Evolutionary conservation across 2,329 filamentous ascomycete species (phyloP).

Genomic region (Didymella pinodella): DNA sequence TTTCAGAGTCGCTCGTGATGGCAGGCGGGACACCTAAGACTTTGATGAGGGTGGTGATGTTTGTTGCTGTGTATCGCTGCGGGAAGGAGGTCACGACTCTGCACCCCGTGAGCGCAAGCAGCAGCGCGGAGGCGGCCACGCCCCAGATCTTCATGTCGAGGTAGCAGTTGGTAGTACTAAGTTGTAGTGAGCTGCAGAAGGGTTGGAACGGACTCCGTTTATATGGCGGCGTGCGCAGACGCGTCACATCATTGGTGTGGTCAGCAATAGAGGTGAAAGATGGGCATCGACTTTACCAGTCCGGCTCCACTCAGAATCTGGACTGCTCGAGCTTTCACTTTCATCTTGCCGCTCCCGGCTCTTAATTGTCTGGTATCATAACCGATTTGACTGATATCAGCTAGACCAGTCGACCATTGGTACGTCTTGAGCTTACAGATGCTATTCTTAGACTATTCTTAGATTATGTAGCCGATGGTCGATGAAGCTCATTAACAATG

Average conservation of each 20-base stretch:
- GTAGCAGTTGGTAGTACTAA: background rate
- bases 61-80: background rate
- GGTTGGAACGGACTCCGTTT: background rate
- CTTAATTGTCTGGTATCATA: no score
- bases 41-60: slow-evolving; percentile 5
- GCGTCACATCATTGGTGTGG: background rate
- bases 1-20: background rate
- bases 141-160: background rate
- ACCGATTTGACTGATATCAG: no score
- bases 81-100: slow-evolving; percentile 7
- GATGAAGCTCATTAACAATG: no score
- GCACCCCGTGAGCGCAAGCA: background rate
- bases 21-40: background rate
- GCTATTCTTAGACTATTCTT: no score
- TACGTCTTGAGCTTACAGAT: no score
- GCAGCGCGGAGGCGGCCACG: background rate
- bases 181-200: background rate
- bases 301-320: no score
- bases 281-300: background rate
- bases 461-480: no score
- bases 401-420: no score
- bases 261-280: background rate
- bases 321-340: no score
- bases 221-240: no score
- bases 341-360: no score